Evolutionary conservation across 2,329 filamentous ascomycete species (phyloP), one percentile per base, ranked within the genome.

Genomic region (Penicillium sclerotiorum): DNA sequence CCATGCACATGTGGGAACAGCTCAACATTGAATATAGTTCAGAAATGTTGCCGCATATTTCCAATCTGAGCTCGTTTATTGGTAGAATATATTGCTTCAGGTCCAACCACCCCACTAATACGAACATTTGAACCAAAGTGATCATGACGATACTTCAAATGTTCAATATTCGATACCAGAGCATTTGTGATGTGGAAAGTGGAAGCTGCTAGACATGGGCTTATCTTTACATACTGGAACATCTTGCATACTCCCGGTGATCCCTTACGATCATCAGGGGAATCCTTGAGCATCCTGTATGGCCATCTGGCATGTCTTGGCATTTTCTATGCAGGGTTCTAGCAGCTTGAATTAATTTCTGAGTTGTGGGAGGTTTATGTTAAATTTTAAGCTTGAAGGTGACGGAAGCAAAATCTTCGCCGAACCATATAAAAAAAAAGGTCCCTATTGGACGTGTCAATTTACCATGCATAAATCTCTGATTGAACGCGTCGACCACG

Each of bases 291-390:
- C 37, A 43, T 49, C 33, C 53, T n/a, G n/a, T 53, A 49, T 64
- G 63, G 63, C 61, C 58, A 68, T 66, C 65, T 68, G 66, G 66
- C 66, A 67, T 67, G 63, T 61, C 66, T 69, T 69, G 66, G 65
- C 65, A 52, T 57, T 52, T 11, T 30, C 41, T 17, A 46, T 45
- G 27, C 18, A 46, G 22, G 15, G 13, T 33, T 12, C 12, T 13
- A 32, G 18, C 13, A n/a, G n/a, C n/a, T n/a, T n/a, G 3, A 15
- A 15, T 8, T 5, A 36, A 45, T 20, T 18, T 25, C 17, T 5
- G 12, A 3, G 1, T 25, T 32, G 11, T 5, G 18, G 20, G 11
- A 27, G 8, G 33, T 13, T 22, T 11, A 22, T 35, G 12, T 35
- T 45, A 20, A 27, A 17, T 8, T 17, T 5, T 36, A 8, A 18